These are phyloP conservation scores for Chlorella vulgaris DNA, from an alignment of 139 green algal genomes.

Conservation along the genomic window DNA sequence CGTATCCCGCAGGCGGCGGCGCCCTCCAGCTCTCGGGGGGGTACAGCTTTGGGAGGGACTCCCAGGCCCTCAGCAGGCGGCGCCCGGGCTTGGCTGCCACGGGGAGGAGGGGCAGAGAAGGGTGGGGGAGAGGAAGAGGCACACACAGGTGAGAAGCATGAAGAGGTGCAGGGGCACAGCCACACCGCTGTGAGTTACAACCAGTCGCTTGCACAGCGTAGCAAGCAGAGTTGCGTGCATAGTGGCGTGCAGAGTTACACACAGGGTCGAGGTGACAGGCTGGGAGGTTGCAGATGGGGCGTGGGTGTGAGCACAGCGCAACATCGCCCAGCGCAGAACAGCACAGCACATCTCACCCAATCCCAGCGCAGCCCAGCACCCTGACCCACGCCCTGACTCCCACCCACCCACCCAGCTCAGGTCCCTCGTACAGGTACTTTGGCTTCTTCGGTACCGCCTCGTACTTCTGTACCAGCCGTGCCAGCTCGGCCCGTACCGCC, in stretches of 20 bases:
- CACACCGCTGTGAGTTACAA: too few relatives aligned
- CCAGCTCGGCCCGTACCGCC: conserved; percentile 29
- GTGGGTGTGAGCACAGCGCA: too few relatives aligned
- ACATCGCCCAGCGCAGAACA: too few relatives aligned
- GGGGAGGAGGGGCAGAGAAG: too few relatives aligned
- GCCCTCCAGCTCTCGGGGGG: conserved; percentile 44
- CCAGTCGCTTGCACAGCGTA: too few relatives aligned
- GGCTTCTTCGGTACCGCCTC: conserved; percentile 21
- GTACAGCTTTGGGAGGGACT: conserved; percentile 19
- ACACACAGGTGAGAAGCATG: too few relatives aligned
- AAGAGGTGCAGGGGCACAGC: too few relatives aligned
- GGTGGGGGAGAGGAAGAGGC: neutral
- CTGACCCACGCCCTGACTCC: neutral
- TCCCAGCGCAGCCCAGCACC: neutral
- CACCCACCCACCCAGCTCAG: conserved; percentile 11
- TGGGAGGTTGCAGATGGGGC: too few relatives aligned
- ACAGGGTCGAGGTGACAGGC: too few relatives aligned
- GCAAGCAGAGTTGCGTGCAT: too few relatives aligned
- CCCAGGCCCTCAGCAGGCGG: conserved; percentile 14
- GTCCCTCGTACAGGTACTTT: conserved; percentile 22
- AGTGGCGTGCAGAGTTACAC: too few relatives aligned
- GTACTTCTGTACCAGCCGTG: conserved; percentile 34
- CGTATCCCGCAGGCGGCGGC: conserved; percentile 43
- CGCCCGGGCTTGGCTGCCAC: neutral
- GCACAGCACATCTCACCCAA: too few relatives aligned